Evolutionary conservation across 257 asterid species (phyloP).

Genomic region (Fraxinus excelsior): DNA sequence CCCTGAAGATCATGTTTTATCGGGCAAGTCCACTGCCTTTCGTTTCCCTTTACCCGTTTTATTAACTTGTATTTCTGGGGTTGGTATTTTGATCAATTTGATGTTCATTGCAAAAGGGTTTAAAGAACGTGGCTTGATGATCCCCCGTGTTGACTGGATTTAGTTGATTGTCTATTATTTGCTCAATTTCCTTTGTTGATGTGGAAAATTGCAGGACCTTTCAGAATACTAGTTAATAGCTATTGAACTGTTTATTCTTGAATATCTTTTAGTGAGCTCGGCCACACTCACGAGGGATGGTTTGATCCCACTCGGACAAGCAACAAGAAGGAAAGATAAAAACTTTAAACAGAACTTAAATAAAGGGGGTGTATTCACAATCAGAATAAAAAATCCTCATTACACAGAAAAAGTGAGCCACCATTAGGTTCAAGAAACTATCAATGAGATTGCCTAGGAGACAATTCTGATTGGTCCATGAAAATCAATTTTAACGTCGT

Average conservation of each 20-base stretch:
- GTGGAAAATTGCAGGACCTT: not conserved
- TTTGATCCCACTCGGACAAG: not conserved
- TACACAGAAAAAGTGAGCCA: not conserved
- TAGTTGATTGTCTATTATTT: not conserved
- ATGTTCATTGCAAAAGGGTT: not conserved
- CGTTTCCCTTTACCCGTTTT: not conserved
- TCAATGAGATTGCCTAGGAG: not conserved
- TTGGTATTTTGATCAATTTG: not conserved
- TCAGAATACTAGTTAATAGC: not conserved
- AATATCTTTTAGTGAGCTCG: not conserved
- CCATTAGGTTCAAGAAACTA: not conserved
- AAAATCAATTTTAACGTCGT: not conserved
- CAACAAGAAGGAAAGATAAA: not conserved
- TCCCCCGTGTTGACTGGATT: not conserved
- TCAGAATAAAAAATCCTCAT: not conserved
- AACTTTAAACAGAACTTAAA: not conserved
- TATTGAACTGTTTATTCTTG: not conserved
- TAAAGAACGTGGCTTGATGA: not conserved
- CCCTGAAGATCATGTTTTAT: slow-evolving; percentile 87
- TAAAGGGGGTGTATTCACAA: not conserved
- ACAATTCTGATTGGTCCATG: not conserved
- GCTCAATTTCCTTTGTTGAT: not conserved
- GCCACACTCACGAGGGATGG: not conserved
- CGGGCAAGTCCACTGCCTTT: slow-evolving; percentile 36
- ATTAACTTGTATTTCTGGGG: not conserved